Conservation (phyloP, 2,329 filamentous ascomycete species). For the Elsinoe arachidis region DNA sequence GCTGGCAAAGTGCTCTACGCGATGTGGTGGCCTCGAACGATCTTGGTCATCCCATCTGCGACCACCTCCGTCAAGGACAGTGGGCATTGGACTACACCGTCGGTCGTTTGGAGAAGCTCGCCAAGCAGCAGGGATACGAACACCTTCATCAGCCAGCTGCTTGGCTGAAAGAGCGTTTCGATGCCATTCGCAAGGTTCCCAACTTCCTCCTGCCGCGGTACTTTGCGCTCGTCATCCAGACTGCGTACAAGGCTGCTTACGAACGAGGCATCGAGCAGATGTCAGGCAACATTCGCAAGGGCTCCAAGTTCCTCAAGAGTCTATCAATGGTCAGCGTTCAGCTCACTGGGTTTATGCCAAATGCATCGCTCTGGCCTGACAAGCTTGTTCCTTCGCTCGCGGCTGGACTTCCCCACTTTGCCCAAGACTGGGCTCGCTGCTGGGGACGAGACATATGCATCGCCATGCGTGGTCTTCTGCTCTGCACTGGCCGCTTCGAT, state of each 20-base stretch:
- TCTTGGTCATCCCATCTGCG: conserved; percentile 83
- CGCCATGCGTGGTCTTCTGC: conserved; percentile 79
- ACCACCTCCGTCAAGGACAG: conserved; percentile 81
- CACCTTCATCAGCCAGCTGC: conserved; percentile 56
- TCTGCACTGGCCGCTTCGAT: conserved; percentile 78
- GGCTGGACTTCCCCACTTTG: conserved; percentile 88
- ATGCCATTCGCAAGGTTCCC: conserved; percentile 75
- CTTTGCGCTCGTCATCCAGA: conserved; percentile 81
- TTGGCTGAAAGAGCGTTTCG: conserved; percentile 79
- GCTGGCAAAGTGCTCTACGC: conserved; percentile 91
- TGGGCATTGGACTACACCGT: conserved; percentile 90
- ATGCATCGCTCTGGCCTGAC: conserved; percentile 79
- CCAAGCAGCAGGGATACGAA: conserved; percentile 53
- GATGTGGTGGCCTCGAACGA: conserved; percentile 81
- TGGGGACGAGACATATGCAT: conserved; percentile 99
- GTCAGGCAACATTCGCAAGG: conserved; percentile 64
- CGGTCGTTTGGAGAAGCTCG: conserved; percentile 61
- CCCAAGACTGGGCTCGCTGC: conserved; percentile 86
- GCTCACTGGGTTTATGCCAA: conserved; percentile 79
- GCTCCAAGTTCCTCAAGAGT: conserved; percentile 81
- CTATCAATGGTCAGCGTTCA: conserved; percentile 88
- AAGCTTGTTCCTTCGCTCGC: conserved; percentile 80
- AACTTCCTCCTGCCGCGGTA: conserved; percentile 87
- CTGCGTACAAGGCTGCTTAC: conserved; percentile 76
- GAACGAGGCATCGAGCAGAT: conserved; percentile 72